Evolutionary conservation across 345 rosid genomes (phyloP).

Genomic region (Combretum micranthum): DNA sequence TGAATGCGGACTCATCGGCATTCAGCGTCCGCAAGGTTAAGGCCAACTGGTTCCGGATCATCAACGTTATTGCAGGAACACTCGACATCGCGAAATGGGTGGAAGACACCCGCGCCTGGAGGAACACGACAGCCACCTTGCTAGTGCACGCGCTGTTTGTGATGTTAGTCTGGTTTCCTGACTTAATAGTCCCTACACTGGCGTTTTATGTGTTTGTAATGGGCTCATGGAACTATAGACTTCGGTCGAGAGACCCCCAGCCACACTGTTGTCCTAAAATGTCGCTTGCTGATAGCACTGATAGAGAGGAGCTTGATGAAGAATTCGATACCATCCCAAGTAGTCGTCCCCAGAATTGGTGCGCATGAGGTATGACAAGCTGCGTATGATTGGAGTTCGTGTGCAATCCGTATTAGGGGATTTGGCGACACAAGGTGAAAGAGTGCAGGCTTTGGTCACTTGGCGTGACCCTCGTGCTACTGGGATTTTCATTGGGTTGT

Average conservation of each 20-base stretch:
- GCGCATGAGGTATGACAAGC: conserved; percentile 47
- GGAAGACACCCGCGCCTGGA: conserved; percentile 73
- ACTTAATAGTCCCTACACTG: conserved; percentile 59
- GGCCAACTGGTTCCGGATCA: conserved; percentile 70
- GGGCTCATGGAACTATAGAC: conserved; percentile 73
- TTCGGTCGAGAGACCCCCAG: conserved; percentile 37
- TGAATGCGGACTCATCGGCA: conserved; percentile 54
- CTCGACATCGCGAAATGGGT: conserved; percentile 66
- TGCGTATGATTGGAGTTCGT: conserved; percentile 43
- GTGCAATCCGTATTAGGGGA: conserved; percentile 66
- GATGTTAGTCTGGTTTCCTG: conserved; percentile 77
- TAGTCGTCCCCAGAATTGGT: conserved; percentile 27
- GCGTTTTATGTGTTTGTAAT: conserved; percentile 70
- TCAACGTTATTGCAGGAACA: conserved; percentile 49
- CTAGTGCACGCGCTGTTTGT: conserved; percentile 70
- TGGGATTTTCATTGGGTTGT: conserved; percentile 60
- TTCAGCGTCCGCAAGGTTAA: conserved; percentile 82
- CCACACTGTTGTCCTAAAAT: conserved; percentile 73
- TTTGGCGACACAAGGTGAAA: conserved; percentile 68
- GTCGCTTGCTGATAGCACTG: conserved; percentile 49
- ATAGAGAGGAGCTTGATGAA: conserved; percentile 59
- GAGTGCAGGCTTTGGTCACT: conserved; percentile 68
- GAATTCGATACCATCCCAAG: conserved; percentile 71
- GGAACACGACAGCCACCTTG: conserved; percentile 60
- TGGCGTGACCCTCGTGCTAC: conserved; percentile 90